These are phyloP conservation scores for Candolleomyces efflorescens DNA, from an alignment of 768 basidiomycete genomes.

Conservation along the genomic window DNA sequence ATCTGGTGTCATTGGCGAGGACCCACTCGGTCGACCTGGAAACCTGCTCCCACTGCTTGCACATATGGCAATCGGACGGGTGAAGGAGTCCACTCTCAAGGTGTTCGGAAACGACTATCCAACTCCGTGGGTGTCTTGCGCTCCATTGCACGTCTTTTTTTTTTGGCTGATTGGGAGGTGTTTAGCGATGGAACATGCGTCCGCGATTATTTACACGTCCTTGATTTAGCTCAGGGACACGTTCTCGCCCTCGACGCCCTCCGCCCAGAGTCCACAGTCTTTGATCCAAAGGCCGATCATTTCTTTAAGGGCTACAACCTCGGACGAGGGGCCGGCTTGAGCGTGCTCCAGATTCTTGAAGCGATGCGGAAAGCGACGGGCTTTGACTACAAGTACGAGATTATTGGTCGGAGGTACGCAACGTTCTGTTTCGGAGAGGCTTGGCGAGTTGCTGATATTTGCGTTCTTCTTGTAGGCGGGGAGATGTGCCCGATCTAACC, in stretches of 20 bases:
- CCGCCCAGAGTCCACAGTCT: slow-evolving; percentile 52
- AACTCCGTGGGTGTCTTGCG: slow-evolving; percentile 57
- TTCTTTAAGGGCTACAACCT: slow-evolving; percentile 96
- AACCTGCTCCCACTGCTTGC: slow-evolving; percentile 92
- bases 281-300: slow-evolving; percentile 48
- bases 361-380: slow-evolving; percentile 93
- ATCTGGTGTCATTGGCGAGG: slow-evolving; percentile 92
- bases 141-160: not conserved
- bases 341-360: slow-evolving; percentile 89
- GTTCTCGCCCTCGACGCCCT: slow-evolving; percentile 87
- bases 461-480: slow-evolving; percentile 47
- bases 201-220: slow-evolving; percentile 91
- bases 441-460: not conserved
- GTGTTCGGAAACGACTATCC: slow-evolving; percentile 98
- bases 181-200: slow-evolving; percentile 92
- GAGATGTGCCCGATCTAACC: slow-evolving; percentile 95
- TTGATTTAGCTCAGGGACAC: slow-evolving; percentile 95
- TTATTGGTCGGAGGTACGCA: slow-evolving; percentile 84
- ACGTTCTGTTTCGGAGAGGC: not conserved
- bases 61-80: slow-evolving; percentile 90
- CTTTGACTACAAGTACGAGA: slow-evolving; percentile 82
- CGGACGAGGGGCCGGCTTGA: slow-evolving; percentile 88
- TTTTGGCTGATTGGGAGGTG: slow-evolving; percentile 4
- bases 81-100: slow-evolving; percentile 62
- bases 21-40: slow-evolving; percentile 91